Evolutionary conservation across 1,139 yeast species (phyloP).

Genomic region (Blastobotrys niveus): DNA sequence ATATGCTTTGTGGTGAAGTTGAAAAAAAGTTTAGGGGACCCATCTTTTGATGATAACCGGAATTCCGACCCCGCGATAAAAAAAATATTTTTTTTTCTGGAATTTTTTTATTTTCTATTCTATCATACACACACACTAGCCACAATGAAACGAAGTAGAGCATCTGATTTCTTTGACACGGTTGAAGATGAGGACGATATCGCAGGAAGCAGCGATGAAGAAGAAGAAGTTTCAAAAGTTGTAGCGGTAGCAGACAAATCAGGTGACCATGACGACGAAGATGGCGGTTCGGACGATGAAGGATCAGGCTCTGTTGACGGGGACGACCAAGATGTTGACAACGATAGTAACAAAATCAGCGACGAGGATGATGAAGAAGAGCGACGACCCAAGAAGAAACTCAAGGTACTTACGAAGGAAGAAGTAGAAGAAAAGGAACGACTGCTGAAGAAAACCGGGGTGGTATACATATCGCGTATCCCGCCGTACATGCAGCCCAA

Average conservation of each 20-base stretch:
- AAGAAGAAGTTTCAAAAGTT: too few species aligned
- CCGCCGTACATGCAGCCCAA: conserved; percentile 98
- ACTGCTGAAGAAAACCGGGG: conserved; percentile 70
- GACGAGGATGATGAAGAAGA: conserved; percentile 15
- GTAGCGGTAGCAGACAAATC: conserved; percentile 1
- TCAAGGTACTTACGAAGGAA: conserved; percentile 30
- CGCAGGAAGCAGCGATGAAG: conserved; percentile 11
- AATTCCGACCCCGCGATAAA: too few species aligned
- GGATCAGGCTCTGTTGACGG: conserved; percentile 17
- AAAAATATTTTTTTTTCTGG: neutral
- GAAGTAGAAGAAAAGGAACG: conserved; percentile 32
- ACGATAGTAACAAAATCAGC: conserved; percentile 12
- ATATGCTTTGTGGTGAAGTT: neutral
- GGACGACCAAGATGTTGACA: conserved; percentile 19
- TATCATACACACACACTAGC: neutral
- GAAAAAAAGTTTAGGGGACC: conserved; percentile 8
- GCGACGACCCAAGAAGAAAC: conserved; percentile 16
- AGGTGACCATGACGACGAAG: neutral
- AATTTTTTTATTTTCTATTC: neutral
- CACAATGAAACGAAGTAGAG: conserved; percentile 18
- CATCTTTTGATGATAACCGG: too few species aligned
- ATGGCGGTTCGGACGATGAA: conserved; percentile 2
- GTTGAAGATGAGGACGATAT: conserved; percentile 7
- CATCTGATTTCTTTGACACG: conserved; percentile 20
- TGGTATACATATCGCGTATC: conserved; percentile 77